These are phyloP conservation scores for Colletotrichum sp. DNA, from an alignment of 2,329 filamentous ascomycete species.

Conservation along the genomic window DNA sequence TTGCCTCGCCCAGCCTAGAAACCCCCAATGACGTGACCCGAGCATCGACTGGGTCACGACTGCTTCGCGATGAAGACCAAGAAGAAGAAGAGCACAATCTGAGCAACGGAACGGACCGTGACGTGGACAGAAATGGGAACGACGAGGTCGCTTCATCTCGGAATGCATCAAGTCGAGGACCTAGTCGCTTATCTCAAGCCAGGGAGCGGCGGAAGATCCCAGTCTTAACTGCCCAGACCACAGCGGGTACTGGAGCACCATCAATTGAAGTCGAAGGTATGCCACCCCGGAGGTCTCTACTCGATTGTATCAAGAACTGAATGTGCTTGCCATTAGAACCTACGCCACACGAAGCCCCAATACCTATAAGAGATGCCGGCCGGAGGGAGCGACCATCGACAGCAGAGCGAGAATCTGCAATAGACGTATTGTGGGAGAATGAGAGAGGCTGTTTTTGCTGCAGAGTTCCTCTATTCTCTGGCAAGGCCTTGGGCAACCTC, in stretches of 20 bases:
- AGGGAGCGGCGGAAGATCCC: background rate
- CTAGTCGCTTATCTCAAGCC: background rate
- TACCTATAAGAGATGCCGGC: background rate
- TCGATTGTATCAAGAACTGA: background rate
- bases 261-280: slow-evolving; percentile 23
- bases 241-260: slow-evolving; percentile 1
- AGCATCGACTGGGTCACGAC: slow-evolving; percentile 6
- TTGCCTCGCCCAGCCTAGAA: slow-evolving; percentile 7
- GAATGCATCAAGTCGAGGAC: background rate
- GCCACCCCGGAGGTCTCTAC: background rate
- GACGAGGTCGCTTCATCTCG: background rate
- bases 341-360: slow-evolving; percentile 4
- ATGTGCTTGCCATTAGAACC: background rate
- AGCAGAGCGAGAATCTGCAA: slow-evolving; percentile 56
- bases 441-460: slow-evolving; percentile 91
- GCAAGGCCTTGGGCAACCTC: slow-evolving; percentile 81
- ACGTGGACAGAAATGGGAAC: background rate
- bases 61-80: slow-evolving; percentile 10
- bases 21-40: background rate
- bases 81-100: background rate
- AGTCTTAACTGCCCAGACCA: background rate
- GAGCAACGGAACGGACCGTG: background rate
- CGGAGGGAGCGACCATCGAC: background rate
- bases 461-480: slow-evolving; percentile 88
- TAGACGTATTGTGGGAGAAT: slow-evolving; percentile 96